Evolutionary conservation across 169 alveolate genomes (phyloP), one percentile per base, ranked within the genome.

Genomic region (Theileria equi): DNA sequence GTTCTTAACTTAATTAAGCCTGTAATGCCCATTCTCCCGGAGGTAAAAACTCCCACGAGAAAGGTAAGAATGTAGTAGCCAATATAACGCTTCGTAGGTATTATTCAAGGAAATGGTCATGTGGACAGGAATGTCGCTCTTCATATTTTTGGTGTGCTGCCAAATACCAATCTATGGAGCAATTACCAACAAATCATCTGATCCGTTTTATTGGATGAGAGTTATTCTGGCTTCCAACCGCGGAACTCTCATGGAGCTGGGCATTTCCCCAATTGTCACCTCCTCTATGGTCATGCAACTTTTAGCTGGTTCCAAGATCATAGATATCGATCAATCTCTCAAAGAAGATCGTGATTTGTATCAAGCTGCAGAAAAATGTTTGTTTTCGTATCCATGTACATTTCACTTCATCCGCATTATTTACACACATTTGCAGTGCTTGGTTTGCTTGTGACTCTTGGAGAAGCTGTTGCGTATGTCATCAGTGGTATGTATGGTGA

Each of bases 251-350:
- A 98, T 98, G 99, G 99, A 98, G 87, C 91, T 98, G 40, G 98
- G 98, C 57, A 97, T 96, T 65, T 92, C 98, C 31, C 99, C 99
- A 11, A 97, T 96, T 65, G 98, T 97, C 63, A 97, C 99, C 19
- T 89, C 98, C 40, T 95, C 99, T 40, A 98, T 98, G 99, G 97
- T 98, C 60, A 96, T 98, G 99, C 99, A 98, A 90, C 93, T 98
- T 52, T 89, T 98, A 28, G 99, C 99, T 7, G 99, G 99, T 31
- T 94, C 99, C 34, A 96, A 96, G 84, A 95, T 98, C 48, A 96
- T 98, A 36, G 98, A 96, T 48, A 99, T 97, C 19, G 99, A 98
- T 88, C 97, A 97, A 82, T 91, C 95, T 28, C 90, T 95, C 57
- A 96, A 96, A 87, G 99, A 97, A 77, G 99, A 98, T 82, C 88